A percentile compares a stretch with the other conserved stretches of the same genome.
These are phyloP conservation scores for Cordia subcordata DNA, from an alignment of 257 asterid genomes.

Conservation along the genomic window DNA sequence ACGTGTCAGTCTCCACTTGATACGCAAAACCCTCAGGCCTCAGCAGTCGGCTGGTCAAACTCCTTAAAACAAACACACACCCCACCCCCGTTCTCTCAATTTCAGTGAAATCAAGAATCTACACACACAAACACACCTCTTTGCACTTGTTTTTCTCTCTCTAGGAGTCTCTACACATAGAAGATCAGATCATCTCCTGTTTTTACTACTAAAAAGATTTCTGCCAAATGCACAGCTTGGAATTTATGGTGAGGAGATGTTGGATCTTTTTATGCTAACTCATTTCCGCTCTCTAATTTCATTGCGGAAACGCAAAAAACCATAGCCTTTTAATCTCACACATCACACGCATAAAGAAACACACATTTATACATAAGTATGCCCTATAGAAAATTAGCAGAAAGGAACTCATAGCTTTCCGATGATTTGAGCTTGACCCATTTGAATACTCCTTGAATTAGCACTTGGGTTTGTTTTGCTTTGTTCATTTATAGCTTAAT, in stretches of 20 bases:
- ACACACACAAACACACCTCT: neutral
- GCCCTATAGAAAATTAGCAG: neutral
- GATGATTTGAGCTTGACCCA: slow-evolving; percentile 27
- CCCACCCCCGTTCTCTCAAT: slow-evolving; percentile 18
- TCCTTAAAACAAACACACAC: slow-evolving; percentile 11
- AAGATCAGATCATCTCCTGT: neutral
- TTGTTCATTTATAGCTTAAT: slow-evolving; percentile 1
- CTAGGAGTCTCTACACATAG: neutral
- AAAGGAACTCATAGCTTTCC: slow-evolving; percentile 3
- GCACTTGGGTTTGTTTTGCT: slow-evolving; percentile 21
- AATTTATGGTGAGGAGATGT: slow-evolving; percentile 49
- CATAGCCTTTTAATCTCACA: neutral
- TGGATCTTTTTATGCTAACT: slow-evolving; percentile 55
- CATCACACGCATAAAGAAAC: neutral
- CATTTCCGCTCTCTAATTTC: slow-evolving; percentile 64
- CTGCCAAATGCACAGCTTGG: slow-evolving; percentile 32
- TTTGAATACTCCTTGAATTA: slow-evolving; percentile 14
- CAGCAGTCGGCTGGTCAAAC: slow-evolving; percentile 14
- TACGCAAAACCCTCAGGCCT: slow-evolving; percentile 75
- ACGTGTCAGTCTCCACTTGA: slow-evolving; percentile 42
- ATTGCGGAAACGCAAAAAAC: slow-evolving; percentile 53
- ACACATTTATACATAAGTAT: neutral
- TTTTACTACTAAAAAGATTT: neutral
- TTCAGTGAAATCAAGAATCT: slow-evolving; percentile 8
- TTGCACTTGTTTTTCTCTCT: too few species aligned